Evolutionary conservation across 163 green algal genomes (phyloP).

Genomic region (Prototheca cutis): DNA sequence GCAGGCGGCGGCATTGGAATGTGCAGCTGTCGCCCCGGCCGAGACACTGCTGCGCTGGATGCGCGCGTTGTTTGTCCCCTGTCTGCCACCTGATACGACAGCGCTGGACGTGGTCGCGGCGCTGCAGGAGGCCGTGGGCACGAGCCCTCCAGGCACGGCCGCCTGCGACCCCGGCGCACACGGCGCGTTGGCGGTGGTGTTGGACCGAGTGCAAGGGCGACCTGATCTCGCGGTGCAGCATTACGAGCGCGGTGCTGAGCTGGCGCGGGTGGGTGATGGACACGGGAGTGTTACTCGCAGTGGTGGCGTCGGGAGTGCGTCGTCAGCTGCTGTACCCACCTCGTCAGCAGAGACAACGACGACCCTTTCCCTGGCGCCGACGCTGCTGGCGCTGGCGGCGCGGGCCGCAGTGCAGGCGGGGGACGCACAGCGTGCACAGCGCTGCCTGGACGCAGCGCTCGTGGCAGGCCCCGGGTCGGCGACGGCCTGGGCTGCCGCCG

Average conservation of each 20-base stretch:
- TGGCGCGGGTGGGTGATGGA: too few species aligned
- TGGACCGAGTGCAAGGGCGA: neutral
- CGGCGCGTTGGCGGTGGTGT: neutral
- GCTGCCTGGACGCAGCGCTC: neutral
- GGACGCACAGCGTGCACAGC: neutral
- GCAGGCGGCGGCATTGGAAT: too few species aligned
- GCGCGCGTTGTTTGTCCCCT: too few species aligned
- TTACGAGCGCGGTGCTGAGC: neutral
- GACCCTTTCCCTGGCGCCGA: neutral
- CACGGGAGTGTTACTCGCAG: too few species aligned
- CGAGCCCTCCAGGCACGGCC: neutral
- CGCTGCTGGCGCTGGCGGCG: neutral
- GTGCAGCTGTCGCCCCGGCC: too few species aligned
- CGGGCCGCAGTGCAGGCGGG: too few species aligned
- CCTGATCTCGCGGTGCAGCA: neutral
- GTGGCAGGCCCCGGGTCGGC: neutral
- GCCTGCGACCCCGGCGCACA: neutral
- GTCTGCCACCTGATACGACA: too few species aligned
- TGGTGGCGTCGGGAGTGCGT: neutral
- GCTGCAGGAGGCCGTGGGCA: neutral
- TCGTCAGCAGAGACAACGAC: too few species aligned
- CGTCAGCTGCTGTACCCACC: too few species aligned
- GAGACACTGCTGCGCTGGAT: too few species aligned
- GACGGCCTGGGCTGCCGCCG: neutral
- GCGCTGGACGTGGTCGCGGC: neutral